Evolutionary conservation across 306 rosid species (phyloP).

Genomic region (Quercus engelmannii): DNA sequence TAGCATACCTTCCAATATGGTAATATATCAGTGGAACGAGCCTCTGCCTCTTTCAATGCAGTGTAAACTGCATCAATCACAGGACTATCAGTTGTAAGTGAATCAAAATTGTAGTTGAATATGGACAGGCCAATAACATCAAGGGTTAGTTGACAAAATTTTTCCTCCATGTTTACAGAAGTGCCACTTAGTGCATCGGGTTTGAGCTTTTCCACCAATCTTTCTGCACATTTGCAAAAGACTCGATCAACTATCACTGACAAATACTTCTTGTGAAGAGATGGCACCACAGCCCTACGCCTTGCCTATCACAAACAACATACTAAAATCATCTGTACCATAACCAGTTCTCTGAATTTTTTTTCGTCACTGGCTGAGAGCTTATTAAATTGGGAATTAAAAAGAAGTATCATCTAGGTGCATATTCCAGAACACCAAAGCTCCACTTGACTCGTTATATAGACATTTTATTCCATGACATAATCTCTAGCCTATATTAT

Average conservation of each 20-base stretch:
- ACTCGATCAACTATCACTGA: constrained; percentile 86
- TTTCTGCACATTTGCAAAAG: constrained; percentile 79
- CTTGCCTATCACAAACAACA: constrained; percentile 61
- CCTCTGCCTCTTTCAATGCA: constrained; percentile 95
- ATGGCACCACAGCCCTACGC: constrained; percentile 97
- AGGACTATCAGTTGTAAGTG: constrained; percentile 74
- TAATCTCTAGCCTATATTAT: no score
- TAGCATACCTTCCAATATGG: constrained; percentile 90
- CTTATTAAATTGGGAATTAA: not conserved
- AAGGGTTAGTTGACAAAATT: constrained; percentile 84
- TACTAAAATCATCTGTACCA: not conserved
- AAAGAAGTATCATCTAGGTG: not conserved
- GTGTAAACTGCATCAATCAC: constrained; percentile 92
- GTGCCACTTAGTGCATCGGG: constrained; percentile 55
- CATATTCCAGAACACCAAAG: not conserved
- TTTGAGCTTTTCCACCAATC: constrained; percentile 88
- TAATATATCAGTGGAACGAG: constrained; percentile 85
- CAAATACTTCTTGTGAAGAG: constrained; percentile 91
- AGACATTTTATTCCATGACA: no score
- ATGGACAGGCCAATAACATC: constrained; percentile 92
- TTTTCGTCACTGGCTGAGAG: not conserved
- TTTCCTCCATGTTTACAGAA: constrained; percentile 88
- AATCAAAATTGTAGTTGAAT: constrained; percentile 87
- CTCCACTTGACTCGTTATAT: not conserved
- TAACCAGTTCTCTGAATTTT: not conserved